These are phyloP conservation scores for Vicia faba DNA, from an alignment of 306 rosid species.

Conservation along the genomic window DNA sequence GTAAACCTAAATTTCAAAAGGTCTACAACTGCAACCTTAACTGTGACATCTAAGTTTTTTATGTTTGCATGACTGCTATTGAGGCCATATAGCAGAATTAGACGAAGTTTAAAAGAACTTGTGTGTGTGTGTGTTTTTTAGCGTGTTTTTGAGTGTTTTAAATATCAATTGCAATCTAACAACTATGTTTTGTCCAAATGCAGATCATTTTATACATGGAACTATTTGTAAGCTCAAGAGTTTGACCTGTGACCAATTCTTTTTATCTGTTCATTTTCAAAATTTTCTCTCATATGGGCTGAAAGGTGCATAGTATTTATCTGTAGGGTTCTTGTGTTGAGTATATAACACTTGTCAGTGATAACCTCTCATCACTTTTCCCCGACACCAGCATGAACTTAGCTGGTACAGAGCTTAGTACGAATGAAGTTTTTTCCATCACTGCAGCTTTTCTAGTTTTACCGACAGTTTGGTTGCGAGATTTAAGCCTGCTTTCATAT, in stretches of 20 bases:
- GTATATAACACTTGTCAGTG: slow-evolving; percentile 59
- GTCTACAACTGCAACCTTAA: too few species aligned
- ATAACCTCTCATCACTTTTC: slow-evolving; percentile 59
- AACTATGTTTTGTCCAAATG: slow-evolving; percentile 33
- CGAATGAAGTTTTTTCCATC: slow-evolving; percentile 51
- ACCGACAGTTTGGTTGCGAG: slow-evolving; percentile 75
- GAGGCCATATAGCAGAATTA: too few species aligned
- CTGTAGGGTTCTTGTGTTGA: slow-evolving; percentile 75
- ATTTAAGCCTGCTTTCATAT: slow-evolving; percentile 64
- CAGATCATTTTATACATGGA: slow-evolving; percentile 78
- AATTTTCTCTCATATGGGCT: slow-evolving; percentile 30
- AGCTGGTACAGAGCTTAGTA: slow-evolving; percentile 46
- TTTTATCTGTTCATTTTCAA: neutral
- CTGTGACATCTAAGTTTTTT: too few species aligned
- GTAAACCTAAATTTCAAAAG: too few species aligned
- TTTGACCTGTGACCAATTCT: neutral
- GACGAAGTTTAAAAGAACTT: too few species aligned
- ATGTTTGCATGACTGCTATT: too few species aligned
- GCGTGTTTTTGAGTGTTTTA: neutral
- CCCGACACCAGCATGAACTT: slow-evolving; percentile 51
- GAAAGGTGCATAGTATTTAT: slow-evolving; percentile 28
- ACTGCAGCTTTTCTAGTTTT: slow-evolving; percentile 59
- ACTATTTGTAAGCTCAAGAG: slow-evolving; percentile 67
- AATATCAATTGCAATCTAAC: slow-evolving; percentile 37
- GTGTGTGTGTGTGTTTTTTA: too few species aligned